Base-by-base conservation (phyloP, 1,139 yeast genomes). In the Yamadazyma membranifaciens region DNA sequence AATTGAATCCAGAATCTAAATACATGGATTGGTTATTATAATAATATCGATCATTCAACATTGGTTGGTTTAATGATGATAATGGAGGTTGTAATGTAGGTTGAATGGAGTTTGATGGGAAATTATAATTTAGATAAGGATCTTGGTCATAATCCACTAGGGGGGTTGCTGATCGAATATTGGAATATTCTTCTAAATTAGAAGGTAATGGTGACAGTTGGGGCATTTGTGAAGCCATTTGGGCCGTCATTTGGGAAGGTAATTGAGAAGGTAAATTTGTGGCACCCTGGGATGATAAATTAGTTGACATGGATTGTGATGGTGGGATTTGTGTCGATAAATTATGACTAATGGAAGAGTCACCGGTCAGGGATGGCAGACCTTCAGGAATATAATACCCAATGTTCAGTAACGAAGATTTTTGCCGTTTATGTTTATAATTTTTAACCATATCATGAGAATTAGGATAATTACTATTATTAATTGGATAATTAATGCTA, bases 391-490 rank as follows among this genome's bases (percentile, higher is more conserved):
- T 62, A 45, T 64, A 62, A 45, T 60, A 64, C 24, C 67, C 63
- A 17, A 59, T 51, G 47, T 60, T 66, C 69, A 64, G 69, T 37
- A 65, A 43, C 33, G 69, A 65, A 43, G 71, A 65, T 50, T 68
- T 68, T 57, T 67, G 74, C 45, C 75, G 71, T 51, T 69, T 69
- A 51, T 69, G 74, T 52, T 58, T 54, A 43, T 52, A 47, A 41
- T 55, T 54, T 45, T 52, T 55, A 34, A 54, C 56, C 62, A 57
- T 56, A 42, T 50, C 52, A 52, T 47, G 47, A 33, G 38, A 29
- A 25, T 22, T 22, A 28, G 7, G 9, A n/a, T 20, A 14, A 9
- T 20, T 20, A 20, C 24, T 20, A 20, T 20, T 20, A 22, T 34
- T 27, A 27, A n/a, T n/a, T 27, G 5, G 5, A 20, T 20, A 20